These are phyloP conservation scores for Begonia loranthoides DNA, from an alignment of 306 rosid genomes.

Conservation along the genomic window DNA sequence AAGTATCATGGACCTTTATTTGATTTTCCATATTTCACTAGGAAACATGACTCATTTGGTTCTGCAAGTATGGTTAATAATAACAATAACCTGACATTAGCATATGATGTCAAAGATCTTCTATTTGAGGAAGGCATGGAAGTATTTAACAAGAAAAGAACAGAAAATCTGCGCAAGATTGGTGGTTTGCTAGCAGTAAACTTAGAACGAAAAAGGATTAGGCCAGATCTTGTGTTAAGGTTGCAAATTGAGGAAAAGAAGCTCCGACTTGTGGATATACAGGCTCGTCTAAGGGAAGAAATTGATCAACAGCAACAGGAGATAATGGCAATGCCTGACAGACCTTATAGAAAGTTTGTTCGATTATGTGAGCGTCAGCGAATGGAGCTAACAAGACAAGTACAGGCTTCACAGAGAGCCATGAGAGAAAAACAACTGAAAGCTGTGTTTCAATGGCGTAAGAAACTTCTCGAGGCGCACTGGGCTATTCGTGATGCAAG, in stretches of 20 bases:
- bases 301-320: slow-evolving; percentile 95
- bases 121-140: slow-evolving; percentile 83
- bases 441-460: slow-evolving; percentile 92
- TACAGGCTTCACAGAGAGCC: slow-evolving; percentile 82
- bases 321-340: slow-evolving; percentile 98
- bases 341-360: slow-evolving; percentile 93
- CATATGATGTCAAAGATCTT: slow-evolving; percentile 84
- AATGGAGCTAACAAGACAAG: slow-evolving; percentile 79
- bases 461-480: slow-evolving; percentile 91
- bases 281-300: slow-evolving; percentile 89
- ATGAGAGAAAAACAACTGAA: slow-evolving; percentile 83
- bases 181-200: slow-evolving; percentile 80
- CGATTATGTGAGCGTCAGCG: slow-evolving; percentile 94
- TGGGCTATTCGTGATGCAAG: slow-evolving; percentile 98
- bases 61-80: slow-evolving; percentile 54
- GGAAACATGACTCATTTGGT: slow-evolving; percentile 89
- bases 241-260: slow-evolving; percentile 95
- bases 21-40: slow-evolving; percentile 93
- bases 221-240: slow-evolving; percentile 84
- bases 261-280: slow-evolving; percentile 73
- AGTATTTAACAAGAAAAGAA: slow-evolving; percentile 58
- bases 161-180: slow-evolving; percentile 72
- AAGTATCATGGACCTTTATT: slow-evolving; percentile 96
- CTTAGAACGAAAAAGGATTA: slow-evolving; percentile 85
- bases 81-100: slow-evolving; percentile 61